Base-by-base conservation (phyloP, 192 early-diverging fungal species). In the Podila clonocystis region DNA sequence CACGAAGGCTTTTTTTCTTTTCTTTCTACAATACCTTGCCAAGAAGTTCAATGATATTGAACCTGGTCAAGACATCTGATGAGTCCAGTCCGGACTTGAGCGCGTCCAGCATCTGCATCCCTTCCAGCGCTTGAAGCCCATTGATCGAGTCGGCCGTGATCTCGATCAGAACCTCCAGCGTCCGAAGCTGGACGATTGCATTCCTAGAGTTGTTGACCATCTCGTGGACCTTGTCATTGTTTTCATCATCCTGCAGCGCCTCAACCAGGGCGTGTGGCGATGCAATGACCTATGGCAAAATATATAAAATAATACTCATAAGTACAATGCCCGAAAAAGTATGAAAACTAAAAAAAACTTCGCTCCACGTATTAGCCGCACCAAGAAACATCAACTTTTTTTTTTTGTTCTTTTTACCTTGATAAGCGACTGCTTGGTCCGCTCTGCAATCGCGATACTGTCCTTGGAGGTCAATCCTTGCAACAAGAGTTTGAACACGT, bases 21-120 rank as follows among this genome's bases (percentile, higher is more conserved):
- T 22, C 1, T 9, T 62, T 19, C 61, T 68, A n/a, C n/a, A n/a
- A n/a, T 58, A 68, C 73, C 73, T 79, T 69, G 2, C 70, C 52
- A 4, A 79, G 62, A 24, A 79, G 72, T 65, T 79, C 76, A 26
- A 79, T 72, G 33, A 79, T 63, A 28, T 79, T 79, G 68, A 79
- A 79, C 7, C 76, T 63, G 0, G 76, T 65, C 50, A 79, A 52
- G 38, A 72, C 68, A 59, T 79, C 76, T 17, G 50, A 28, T 4
- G 61, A 20, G 20, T n/a, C 50, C 26, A 79, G 30, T 9, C 70
- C 70, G 13, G 30, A 34, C 45, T 64, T 67, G 15, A 79, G 65
- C 9, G 76, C 50, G 24, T 63, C 76, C 38, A 79, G n/a, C 7
- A 79, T 65, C 1, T 45, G 22, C 4, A 50, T 31, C 1, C 28